phyloP scores from a whole-genome alignment of 495 filamentous ascomycete species.

The Neurospora cerealis region DNA sequence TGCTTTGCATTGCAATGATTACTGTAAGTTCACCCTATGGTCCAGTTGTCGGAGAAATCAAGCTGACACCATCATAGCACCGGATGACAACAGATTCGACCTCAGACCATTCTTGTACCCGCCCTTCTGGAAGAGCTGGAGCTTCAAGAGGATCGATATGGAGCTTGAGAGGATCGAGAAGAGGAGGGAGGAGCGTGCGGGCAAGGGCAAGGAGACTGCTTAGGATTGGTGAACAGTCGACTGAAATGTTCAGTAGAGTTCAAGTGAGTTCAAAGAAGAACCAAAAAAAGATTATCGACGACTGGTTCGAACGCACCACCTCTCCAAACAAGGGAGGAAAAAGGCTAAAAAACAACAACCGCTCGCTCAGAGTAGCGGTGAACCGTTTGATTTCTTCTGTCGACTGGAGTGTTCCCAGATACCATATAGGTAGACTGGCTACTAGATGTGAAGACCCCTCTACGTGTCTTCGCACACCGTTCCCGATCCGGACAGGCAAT shows the following conservation, averaged over 20 bases:
- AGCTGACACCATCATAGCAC: slow-evolving; percentile 8
- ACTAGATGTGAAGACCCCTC: not conserved
- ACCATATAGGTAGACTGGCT: not conserved
- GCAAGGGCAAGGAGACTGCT: slow-evolving; percentile 1
- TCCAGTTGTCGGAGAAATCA: not conserved
- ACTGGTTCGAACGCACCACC: not conserved
- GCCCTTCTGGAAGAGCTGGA: slow-evolving; percentile 34
- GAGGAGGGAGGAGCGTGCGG: slow-evolving; percentile 20
- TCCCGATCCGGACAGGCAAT: not conserved
- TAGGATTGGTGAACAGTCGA: not conserved
- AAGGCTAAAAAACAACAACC: not conserved
- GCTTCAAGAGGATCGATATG: slow-evolving; percentile 45
- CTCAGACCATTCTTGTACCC: slow-evolving; percentile 54
- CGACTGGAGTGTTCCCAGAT: not conserved
- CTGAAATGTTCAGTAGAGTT: not conserved
- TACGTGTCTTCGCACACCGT: not conserved
- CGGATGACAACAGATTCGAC: slow-evolving; percentile 47
- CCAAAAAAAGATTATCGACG: not conserved
- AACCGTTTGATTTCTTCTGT: not conserved
- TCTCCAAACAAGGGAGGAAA: not conserved
- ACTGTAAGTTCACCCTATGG: slow-evolving; percentile 10
- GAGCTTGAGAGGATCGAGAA: slow-evolving; percentile 24
- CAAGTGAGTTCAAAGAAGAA: not conserved
- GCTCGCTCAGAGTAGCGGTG: not conserved
- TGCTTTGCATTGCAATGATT: slow-evolving; percentile 28